A percentile compares a stretch with the other conserved stretches of the same genome.
phyloP scores from a whole-genome alignment of 192 early-diverging fungal genomes.

The Backusella tuberculispora region DNA sequence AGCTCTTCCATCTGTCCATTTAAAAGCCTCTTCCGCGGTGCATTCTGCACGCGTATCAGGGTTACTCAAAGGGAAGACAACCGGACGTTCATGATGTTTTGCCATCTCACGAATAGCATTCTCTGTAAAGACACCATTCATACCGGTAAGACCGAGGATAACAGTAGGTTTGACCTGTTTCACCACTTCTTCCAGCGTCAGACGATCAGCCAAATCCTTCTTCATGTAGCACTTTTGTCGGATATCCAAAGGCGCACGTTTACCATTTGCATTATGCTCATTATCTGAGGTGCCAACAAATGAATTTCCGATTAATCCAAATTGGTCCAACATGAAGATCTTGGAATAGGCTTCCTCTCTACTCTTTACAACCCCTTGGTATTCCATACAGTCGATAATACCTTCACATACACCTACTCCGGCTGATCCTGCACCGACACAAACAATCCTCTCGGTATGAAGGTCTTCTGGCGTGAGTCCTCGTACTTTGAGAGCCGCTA shows the following conservation, averaged over 20 bases:
- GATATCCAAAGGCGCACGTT: conserved; percentile 39
- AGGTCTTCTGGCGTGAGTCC: conserved; percentile 45
- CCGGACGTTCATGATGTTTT: conserved; percentile 72
- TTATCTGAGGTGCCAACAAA: background rate
- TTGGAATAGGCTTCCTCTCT: conserved; percentile 49
- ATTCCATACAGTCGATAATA: conserved; percentile 28
- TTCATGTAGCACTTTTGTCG: conserved; percentile 46
- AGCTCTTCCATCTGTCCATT: conserved; percentile 78
- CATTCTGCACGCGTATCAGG: conserved; percentile 91
- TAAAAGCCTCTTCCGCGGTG: conserved; percentile 92
- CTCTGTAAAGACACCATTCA: conserved; percentile 48
- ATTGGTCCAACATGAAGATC: conserved; percentile 52
- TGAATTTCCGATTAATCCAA: conserved; percentile 47
- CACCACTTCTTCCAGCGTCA: conserved; percentile 46
- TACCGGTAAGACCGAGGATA: conserved; percentile 44
- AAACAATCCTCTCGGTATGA: conserved; percentile 53
- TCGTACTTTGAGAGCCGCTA: conserved; percentile 45
- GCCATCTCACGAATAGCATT: conserved; percentile 63
- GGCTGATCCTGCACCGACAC: conserved; percentile 67
- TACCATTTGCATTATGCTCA: conserved; percentile 23
- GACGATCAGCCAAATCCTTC: conserved; percentile 45
- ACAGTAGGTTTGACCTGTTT: conserved; percentile 47
- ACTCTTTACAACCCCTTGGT: conserved; percentile 17
- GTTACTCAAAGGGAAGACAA: conserved; percentile 94
- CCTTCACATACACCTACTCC: conserved; percentile 60